Evolutionary conservation across 148 eudicot genomes (phyloP), one percentile per base, ranked within the genome.

Genomic region (Vaccinium macrocarpon): DNA sequence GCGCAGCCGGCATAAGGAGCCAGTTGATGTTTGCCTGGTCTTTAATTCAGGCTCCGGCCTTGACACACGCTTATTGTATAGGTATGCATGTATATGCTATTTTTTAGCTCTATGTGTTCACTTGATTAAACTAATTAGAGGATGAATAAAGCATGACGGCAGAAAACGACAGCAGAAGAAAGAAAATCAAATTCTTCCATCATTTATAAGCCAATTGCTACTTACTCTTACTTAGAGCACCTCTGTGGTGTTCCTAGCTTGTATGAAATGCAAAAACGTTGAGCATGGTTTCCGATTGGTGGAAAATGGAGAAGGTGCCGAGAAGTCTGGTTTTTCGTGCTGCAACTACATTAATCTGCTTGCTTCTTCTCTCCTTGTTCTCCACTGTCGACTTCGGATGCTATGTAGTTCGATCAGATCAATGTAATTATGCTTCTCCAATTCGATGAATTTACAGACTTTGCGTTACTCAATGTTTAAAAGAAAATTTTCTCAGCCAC

Each of bases 361-460:
- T 61, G 21, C 32, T 80, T 19, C 27, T 80, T 59, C 52, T 80
- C 21, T 23, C 83, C 74, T 80, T 83, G 57, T 68, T 79, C 78
- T 85, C 55, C 81, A 55, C 71, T 25, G 25, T 81, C 13, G 23
- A 42, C 76, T 79, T 78, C 6, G 10, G 68, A 84, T 72, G 57
- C 8, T 32, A 76, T 21, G 16, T 21, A 42, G 52, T 42, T 5
- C 55, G 79, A 18, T 80, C 38, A 75, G 72, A 76, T 81, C 49
- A 79, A 80, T 35, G 38, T 35, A 35, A 35, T 35, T 35, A 35
- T 35, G 38, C 38, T 35, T 35, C 38, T 35, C 38, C 38, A 35
- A 35, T 35, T 35, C 0, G 38, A 0, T 35, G 38, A 35, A 35
- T 35, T 35, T 35, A 3, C 38, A 35, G 38, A 35, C 38, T 35